phyloP scores from a whole-genome alignment of 2,329 filamentous ascomycete species.

The Colletotrichum sp. region DNA sequence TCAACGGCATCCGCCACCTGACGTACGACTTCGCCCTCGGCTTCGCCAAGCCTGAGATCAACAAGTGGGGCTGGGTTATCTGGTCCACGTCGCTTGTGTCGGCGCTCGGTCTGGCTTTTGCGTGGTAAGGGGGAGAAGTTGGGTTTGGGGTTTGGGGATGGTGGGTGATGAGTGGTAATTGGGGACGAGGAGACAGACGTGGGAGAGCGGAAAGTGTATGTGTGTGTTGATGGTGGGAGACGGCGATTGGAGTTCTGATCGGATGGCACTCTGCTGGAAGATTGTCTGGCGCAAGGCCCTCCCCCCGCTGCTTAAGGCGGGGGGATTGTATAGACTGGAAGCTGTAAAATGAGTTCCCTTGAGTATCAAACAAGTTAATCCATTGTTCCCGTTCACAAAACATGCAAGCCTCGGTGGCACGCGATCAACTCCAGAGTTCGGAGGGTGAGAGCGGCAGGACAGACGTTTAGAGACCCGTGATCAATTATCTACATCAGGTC shows the following conservation, averaged over 20 bases:
- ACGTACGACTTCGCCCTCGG: conserved; percentile 57
- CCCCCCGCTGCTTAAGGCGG: background rate
- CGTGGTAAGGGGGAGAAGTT: conserved; percentile 40
- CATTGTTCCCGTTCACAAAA: background rate
- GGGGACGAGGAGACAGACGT: background rate
- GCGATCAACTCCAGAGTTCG: background rate
- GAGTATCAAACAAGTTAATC: conserved; percentile 18
- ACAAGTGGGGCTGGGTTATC: conserved; percentile 50
- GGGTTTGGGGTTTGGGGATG: background rate
- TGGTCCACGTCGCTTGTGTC: conserved; percentile 51
- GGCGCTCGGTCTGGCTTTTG: conserved; percentile 52
- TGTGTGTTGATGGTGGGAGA: background rate
- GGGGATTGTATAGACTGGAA: conserved; percentile 21
- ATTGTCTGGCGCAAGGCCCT: conserved; percentile 6
- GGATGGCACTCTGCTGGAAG: conserved; percentile 11
- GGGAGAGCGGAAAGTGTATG: background rate
- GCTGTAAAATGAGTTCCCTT: conserved; percentile 21
- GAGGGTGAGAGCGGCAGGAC: background rate
- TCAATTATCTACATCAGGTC: background rate
- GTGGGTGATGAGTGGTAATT: background rate
- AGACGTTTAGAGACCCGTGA: background rate
- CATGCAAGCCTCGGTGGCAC: background rate
- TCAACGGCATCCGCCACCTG: conserved; percentile 62
- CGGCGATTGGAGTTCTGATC: conserved; percentile 16
- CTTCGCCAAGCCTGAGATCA: conserved; percentile 53